Evolutionary conservation across 73 alveolate species (phyloP).

Genomic region (Breviolum minutum): DNA sequence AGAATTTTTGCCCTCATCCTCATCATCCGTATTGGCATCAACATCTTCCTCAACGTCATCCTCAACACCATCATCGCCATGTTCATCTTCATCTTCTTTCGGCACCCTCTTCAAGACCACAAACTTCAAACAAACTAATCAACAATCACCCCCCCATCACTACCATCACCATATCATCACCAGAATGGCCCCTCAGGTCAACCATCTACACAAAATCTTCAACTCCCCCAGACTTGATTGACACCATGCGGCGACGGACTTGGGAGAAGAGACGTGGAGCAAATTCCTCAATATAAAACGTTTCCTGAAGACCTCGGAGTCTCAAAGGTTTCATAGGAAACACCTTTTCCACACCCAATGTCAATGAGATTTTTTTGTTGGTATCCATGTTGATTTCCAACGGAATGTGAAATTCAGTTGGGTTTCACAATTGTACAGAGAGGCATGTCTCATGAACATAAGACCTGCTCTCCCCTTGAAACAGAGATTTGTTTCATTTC

Average conservation of each 20-base stretch:
- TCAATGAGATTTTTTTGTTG: too few species aligned
- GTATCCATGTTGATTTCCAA: too few species aligned
- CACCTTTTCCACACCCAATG: too few species aligned
- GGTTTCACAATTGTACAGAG: too few species aligned
- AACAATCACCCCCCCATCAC: neutral
- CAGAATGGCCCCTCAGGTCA: neutral
- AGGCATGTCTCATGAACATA: too few species aligned
- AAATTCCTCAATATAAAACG: constrained; percentile 51
- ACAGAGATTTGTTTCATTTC: too few species aligned
- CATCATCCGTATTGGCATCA: too few species aligned
- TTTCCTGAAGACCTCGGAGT: neutral
- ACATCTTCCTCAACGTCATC: too few species aligned
- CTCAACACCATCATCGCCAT: too few species aligned
- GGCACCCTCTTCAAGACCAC: neutral
- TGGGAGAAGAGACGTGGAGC: constrained; percentile 55
- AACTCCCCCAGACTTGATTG: neutral
- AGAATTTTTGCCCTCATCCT: too few species aligned
- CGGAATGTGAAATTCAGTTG: too few species aligned
- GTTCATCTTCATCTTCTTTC: neutral
- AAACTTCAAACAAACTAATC: neutral
- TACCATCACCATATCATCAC: neutral
- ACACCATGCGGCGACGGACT: constrained; percentile 33
- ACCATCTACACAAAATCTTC: neutral
- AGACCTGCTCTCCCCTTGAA: too few species aligned
- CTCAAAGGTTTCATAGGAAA: neutral